Conservation (phyloP, 495 filamentous ascomycete species). For the Hypoxylon crocopeplum region DNA sequence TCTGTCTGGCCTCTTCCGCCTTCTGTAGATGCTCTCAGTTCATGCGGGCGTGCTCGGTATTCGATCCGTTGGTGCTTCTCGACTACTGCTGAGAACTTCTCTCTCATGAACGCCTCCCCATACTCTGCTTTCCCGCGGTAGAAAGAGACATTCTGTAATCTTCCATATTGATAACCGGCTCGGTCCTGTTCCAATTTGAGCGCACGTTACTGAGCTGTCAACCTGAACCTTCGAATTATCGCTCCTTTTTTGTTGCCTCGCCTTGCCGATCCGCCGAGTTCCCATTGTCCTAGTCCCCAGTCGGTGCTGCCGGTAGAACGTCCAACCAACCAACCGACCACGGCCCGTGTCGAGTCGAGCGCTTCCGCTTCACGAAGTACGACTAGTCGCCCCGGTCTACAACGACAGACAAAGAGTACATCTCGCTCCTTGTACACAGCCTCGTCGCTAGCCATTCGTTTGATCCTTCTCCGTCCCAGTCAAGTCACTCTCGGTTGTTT, state of each 20-base stretch:
- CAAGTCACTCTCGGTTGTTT: constrained; percentile 36
- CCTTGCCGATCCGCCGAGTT: constrained; percentile 34
- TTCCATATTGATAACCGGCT: constrained; percentile 26
- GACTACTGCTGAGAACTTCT: constrained; percentile 11
- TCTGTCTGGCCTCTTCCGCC: constrained; percentile 19
- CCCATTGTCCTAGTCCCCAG: constrained; percentile 11
- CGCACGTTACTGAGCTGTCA: constrained; percentile 28
- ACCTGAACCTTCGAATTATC: constrained; percentile 14
- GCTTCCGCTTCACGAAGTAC: constrained; percentile 4
- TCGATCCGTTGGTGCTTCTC: constrained; percentile 22
- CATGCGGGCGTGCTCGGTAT: constrained; percentile 13
- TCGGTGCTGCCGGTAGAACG: neutral
- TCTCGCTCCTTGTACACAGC: constrained; percentile 6
- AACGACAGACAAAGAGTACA: neutral
- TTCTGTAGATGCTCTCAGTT: constrained; percentile 32
- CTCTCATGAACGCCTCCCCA: constrained; percentile 15
- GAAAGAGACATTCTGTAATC: constrained; percentile 31
- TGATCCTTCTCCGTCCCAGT: constrained; percentile 18
- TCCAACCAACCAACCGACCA: neutral
- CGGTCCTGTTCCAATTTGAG: constrained; percentile 16
- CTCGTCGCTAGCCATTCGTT: constrained; percentile 33
- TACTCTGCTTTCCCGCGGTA: constrained; percentile 12
- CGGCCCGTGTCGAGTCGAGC: constrained; percentile 3
- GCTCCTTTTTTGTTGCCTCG: constrained; percentile 33
- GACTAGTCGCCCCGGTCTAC: neutral